These are phyloP conservation scores for Avena atlantica DNA, from an alignment of 176 grass and related monocot species.

Conservation along the genomic window DNA sequence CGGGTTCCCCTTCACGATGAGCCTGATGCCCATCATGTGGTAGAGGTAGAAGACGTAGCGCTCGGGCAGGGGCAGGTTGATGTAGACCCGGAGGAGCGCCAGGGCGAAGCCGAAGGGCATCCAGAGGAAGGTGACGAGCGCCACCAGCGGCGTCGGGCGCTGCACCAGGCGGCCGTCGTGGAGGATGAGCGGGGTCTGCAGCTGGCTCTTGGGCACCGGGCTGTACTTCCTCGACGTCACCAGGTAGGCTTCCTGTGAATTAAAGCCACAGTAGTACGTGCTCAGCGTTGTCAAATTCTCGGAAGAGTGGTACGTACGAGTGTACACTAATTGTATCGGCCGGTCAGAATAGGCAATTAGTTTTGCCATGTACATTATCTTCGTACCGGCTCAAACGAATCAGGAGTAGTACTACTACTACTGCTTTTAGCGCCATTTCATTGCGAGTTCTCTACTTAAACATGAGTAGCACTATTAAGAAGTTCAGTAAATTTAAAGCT, in stretches of 20 bases:
- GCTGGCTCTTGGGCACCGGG: conserved; percentile 69
- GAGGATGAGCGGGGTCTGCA: conserved; percentile 73
- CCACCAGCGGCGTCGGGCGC: conserved; percentile 78
- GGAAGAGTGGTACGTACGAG: background rate
- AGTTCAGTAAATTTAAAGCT: background rate
- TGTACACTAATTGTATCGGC: background rate
- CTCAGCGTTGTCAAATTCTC: background rate
- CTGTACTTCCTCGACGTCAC: conserved; percentile 67
- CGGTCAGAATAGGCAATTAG: background rate
- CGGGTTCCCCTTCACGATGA: conserved; percentile 75
- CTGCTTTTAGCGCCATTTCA: background rate
- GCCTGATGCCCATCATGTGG: conserved; percentile 92
- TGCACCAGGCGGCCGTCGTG: conserved; percentile 89
- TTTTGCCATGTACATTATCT: background rate
- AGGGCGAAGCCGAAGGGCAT: conserved; percentile 90
- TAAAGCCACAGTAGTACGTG: background rate
- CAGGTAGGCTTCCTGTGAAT: conserved; percentile 73
- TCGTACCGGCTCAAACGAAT: background rate
- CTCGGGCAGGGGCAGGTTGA: conserved; percentile 93
- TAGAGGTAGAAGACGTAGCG: conserved; percentile 92
- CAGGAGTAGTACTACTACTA: background rate
- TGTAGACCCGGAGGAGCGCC: conserved; percentile 76
- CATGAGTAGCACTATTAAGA: no score
- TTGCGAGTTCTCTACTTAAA: background rate
- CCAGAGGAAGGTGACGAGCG: conserved; percentile 92